Base-by-base conservation (phyloP, 345 rosid species). In the Sisymbrium irio region DNA sequence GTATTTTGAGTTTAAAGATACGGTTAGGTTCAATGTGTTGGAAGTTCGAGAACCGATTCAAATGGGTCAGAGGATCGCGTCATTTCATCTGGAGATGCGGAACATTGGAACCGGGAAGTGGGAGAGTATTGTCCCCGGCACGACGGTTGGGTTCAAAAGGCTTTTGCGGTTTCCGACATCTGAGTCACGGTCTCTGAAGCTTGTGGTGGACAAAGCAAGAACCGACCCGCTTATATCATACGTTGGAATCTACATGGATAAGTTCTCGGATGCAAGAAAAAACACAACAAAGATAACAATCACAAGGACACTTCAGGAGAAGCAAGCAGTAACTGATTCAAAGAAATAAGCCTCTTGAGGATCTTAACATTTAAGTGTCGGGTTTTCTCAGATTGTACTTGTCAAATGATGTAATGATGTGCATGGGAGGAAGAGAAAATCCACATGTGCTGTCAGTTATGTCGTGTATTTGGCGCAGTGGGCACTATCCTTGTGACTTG, bases 41-140 rank as follows among this genome's bases (percentile, higher is more conserved):
- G 87, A 80, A 75, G 76, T 89, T 60, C 86, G 79, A 76, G 98
- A 94, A 81, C 97, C 95, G 4, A 88, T 94, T 68, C 93, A 94
- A 27, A 86, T 94, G 89, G 98, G 98, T 60, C 96, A 94, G 74
- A 82, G 96, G 45, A 36, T 94, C 2, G 76, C 67, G 0, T 49
- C 71, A 37, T 94, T 87, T 83, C 89, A 89, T 79, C 73, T 94
- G 1, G 87, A 87, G 75, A 54, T 71, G 63, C 45, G 30, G 22
- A 76, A 68, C 40, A 77, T 49, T 39, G 45, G 61, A 8, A 77
- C 67, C 15, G 83, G 86, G 14, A 42, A 72, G 7, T 94, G 98
- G 98, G 82, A 62, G 71, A 76, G 37, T 69, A 82, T 89, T 75
- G 76, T 69, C 53, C 76, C 40, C 3, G 96, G 90, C 73, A 89